Conservation (phyloP, 805 yeast genomes). For the Isabelozyma gotoi region DNA sequence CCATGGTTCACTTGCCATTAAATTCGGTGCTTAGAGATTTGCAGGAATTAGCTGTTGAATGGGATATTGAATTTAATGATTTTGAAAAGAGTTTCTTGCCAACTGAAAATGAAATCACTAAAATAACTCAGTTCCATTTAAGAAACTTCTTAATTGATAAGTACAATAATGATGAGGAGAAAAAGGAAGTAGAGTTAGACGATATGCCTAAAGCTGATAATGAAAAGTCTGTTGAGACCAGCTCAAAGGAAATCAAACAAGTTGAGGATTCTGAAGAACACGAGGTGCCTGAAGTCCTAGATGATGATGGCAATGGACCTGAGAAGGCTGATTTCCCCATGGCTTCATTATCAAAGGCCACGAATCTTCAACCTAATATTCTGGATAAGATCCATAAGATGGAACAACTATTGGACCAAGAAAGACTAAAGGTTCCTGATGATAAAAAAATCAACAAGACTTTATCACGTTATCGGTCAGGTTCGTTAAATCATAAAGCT, state of each 20-base stretch:
- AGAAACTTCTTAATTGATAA: constrained; percentile 68
- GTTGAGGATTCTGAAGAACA: constrained; percentile 5
- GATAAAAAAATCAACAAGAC: not conserved
- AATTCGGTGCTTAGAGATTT: constrained; percentile 68
- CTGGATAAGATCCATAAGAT: constrained; percentile 25
- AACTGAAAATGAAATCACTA: constrained; percentile 87
- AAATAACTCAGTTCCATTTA: constrained; percentile 85
- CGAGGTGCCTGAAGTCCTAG: not conserved
- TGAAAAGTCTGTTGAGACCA: too few species aligned
- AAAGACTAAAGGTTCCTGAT: constrained; percentile 2
- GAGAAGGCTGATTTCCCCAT: not conserved
- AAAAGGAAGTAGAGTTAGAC: constrained; percentile 16
- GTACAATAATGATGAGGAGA: constrained; percentile 22
- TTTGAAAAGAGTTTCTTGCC: constrained; percentile 83
- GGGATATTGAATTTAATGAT: constrained; percentile 82
- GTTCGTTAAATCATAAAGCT: constrained; percentile 7
- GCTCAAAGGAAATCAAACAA: constrained; percentile 11
- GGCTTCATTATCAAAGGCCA: not conserved
- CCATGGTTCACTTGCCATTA: constrained; percentile 66
- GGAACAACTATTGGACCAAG: constrained; percentile 23
- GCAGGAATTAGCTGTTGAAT: constrained; percentile 78
- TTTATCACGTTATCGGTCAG: not conserved
- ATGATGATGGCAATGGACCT: not conserved
- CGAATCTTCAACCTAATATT: constrained; percentile 12
- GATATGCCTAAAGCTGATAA: constrained; percentile 7